Conservation (phyloP, 352 stramenopile species). For the Pythium vanterpoolii region DNA sequence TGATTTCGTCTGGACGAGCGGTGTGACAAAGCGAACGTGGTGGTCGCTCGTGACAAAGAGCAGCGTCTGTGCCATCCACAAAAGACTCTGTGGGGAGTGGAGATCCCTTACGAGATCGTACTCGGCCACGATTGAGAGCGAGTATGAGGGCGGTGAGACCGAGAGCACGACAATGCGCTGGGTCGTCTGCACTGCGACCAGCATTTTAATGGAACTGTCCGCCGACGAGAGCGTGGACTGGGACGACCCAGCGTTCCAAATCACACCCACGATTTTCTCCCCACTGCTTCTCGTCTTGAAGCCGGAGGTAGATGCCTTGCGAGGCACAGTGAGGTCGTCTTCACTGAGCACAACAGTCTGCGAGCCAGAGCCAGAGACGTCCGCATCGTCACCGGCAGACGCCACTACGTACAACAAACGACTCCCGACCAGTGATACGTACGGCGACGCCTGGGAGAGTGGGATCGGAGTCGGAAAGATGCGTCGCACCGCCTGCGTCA, state of each 20-base stretch:
- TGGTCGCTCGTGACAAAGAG: slow-evolving; percentile 45
- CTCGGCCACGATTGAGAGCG: slow-evolving; percentile 30
- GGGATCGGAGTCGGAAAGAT: slow-evolving; percentile 53
- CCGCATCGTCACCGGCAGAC: neutral
- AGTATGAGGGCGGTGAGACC: slow-evolving; percentile 22
- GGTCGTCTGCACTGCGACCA: slow-evolving; percentile 54
- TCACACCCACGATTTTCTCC: slow-evolving; percentile 49
- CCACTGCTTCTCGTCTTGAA: slow-evolving; percentile 31
- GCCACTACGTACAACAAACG: slow-evolving; percentile 44
- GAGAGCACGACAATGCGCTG: slow-evolving; percentile 57
- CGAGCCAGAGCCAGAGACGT: neutral
- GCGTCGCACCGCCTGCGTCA: slow-evolving; percentile 38
- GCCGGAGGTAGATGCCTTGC: neutral
- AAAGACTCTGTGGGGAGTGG: slow-evolving; percentile 37
- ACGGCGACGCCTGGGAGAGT: slow-evolving; percentile 30
- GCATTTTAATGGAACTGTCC: neutral
- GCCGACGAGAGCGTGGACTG: neutral
- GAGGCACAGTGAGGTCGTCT: slow-evolving; percentile 42
- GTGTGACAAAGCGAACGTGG: slow-evolving; percentile 62
- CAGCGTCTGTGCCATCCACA: slow-evolving; percentile 73
- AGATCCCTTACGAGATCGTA: slow-evolving; percentile 41
- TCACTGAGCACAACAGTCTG: slow-evolving; percentile 49
- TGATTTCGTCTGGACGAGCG: slow-evolving; percentile 16
- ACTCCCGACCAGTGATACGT: slow-evolving; percentile 27
- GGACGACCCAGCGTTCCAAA: slow-evolving; percentile 36